Percentiles rank a stretch among this genome's conserved stretches.
Conservation (phyloP, 768 basidiomycete species). For the Tricholoma matsutake region DNA sequence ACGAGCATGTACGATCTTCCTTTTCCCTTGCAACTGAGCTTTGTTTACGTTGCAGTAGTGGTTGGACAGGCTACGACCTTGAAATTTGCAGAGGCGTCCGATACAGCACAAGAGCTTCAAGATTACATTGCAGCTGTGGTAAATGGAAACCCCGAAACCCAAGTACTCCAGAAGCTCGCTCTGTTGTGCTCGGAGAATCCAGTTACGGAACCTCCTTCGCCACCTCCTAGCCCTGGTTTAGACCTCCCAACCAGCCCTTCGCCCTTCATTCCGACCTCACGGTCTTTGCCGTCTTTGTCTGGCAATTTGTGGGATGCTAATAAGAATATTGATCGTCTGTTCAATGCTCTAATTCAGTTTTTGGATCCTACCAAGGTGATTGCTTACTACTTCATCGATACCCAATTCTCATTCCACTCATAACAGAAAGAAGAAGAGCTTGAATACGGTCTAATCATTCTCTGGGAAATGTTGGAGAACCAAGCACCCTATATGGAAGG, state of each 20-base stretch:
- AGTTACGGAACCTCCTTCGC: conserved; percentile 48
- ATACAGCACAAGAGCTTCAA: conserved; percentile 49
- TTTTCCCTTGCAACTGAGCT: neutral
- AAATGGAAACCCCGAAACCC: conserved; percentile 46
- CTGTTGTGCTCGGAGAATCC: conserved; percentile 61
- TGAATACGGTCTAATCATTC: conserved; percentile 74
- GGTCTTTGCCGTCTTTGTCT: conserved; percentile 41
- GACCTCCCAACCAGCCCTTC: conserved; percentile 56
- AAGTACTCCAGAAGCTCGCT: conserved; percentile 63
- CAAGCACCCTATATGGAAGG: conserved; percentile 75
- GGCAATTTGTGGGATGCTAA: conserved; percentile 71
- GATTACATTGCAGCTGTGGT: conserved; percentile 53
- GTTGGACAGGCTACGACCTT: conserved; percentile 47
- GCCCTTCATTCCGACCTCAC: conserved; percentile 42
- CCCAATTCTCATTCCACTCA: conserved; percentile 3
- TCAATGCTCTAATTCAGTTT: conserved; percentile 61
- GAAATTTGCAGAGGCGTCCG: conserved; percentile 35
- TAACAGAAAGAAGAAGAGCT: conserved; percentile 59
- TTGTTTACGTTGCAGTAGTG: conserved; percentile 31
- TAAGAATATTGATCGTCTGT: conserved; percentile 66
- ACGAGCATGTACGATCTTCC: conserved; percentile 53
- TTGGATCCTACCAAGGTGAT: conserved; percentile 63
- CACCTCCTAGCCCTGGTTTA: conserved; percentile 52
- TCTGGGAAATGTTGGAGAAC: conserved; percentile 82
- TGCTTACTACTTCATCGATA: conserved; percentile 13